These are phyloP conservation scores for Alnus rubra DNA, from an alignment of 306 rosid genomes.

Conservation along the genomic window DNA sequence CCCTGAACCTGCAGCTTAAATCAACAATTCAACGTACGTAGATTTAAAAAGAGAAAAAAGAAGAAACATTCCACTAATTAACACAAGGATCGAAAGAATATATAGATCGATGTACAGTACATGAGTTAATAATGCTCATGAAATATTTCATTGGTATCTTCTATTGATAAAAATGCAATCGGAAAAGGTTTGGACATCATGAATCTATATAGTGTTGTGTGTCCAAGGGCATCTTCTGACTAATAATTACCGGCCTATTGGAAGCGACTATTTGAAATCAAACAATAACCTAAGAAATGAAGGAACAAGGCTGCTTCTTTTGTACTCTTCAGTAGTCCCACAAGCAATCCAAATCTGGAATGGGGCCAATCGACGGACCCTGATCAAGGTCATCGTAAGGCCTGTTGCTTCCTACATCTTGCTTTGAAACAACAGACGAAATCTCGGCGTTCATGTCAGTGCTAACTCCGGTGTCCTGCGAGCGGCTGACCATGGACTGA, in stretches of 20 bases:
- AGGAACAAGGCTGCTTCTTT: not conserved
- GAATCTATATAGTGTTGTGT: constrained; percentile 41
- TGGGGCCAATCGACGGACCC: constrained; percentile 41
- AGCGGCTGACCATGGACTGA: constrained; percentile 57
- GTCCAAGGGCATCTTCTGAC: constrained; percentile 37
- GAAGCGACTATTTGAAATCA: constrained; percentile 12
- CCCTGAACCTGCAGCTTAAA: not conserved
- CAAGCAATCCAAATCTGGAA: constrained; percentile 53
- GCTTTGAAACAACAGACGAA: constrained; percentile 61
- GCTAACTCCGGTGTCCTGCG: constrained; percentile 74
- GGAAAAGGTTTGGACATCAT: constrained; percentile 41
- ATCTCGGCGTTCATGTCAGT: constrained; percentile 63
- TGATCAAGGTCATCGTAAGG: constrained; percentile 42
- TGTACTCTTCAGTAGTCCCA: constrained; percentile 56
- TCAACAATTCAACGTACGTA: not conserved
- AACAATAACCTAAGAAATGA: not conserved
- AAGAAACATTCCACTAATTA: constrained; percentile 32
- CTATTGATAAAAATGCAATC: constrained; percentile 30
- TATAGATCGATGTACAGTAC: constrained; percentile 37
- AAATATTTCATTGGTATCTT: constrained; percentile 39
- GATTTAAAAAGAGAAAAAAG: constrained; percentile 17
- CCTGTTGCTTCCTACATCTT: constrained; percentile 35
- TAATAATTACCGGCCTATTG: constrained; percentile 22
- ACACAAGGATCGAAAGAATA: constrained; percentile 47
- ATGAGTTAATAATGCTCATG: constrained; percentile 22